Conservation (phyloP, 805 yeast species). For the Cyberlindnera maritima region DNA sequence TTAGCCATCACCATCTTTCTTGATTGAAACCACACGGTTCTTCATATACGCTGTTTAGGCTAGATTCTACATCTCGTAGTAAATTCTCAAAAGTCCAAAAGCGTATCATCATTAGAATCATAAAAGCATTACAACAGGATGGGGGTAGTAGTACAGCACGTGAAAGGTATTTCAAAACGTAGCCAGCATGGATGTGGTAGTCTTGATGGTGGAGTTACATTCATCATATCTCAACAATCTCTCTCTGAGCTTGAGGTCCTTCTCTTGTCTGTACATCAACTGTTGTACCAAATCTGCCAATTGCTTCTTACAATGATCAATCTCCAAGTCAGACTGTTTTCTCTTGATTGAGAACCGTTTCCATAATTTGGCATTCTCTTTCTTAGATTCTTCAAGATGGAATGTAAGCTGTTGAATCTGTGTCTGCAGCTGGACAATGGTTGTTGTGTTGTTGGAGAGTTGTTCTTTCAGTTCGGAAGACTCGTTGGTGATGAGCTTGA, state of each 20-base stretch:
- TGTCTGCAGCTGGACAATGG: background rate
- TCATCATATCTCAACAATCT: slow-evolving; percentile 17
- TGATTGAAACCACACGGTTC: too few species aligned
- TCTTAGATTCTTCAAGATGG: background rate
- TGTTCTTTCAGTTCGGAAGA: background rate
- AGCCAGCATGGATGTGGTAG: background rate
- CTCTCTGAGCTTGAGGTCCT: slow-evolving; percentile 21
- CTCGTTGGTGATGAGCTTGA: slow-evolving; percentile 1
- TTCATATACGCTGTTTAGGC: too few species aligned
- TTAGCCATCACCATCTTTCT: too few species aligned
- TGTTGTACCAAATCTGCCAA: slow-evolving; percentile 14
- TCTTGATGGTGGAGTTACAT: background rate
- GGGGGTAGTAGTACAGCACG: background rate
- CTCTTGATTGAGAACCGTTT: slow-evolving; percentile 6
- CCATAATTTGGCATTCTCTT: slow-evolving; percentile 7
- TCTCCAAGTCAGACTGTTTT: slow-evolving; percentile 15
- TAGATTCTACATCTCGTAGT: background rate
- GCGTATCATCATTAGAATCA: slow-evolving; percentile 1
- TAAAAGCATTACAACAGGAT: background rate
- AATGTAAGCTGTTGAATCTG: slow-evolving; percentile 1
- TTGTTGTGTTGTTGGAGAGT: background rate
- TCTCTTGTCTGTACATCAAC: slow-evolving; percentile 19
- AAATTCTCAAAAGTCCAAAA: background rate
- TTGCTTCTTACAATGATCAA: slow-evolving; percentile 17
- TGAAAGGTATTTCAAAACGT: background rate